Conservation (phyloP, 106 monocot species). For the Xerophyta viscosa region DNA sequence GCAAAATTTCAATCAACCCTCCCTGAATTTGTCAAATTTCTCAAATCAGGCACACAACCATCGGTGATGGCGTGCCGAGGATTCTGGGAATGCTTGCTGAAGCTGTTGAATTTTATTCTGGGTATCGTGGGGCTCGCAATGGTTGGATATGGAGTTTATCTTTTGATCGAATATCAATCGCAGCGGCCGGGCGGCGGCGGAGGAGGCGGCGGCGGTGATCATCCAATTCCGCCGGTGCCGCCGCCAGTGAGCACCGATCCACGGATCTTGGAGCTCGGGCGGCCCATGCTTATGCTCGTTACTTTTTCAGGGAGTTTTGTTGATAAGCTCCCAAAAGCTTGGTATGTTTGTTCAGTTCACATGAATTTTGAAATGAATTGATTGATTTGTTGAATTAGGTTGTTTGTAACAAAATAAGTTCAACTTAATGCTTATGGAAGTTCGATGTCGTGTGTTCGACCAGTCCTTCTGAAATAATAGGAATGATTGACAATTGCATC, state of each 20-base stretch:
- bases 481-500: too few relatives aligned
- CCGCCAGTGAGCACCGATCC: background rate
- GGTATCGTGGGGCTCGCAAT: constrained; percentile 10
- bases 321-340: constrained; percentile 16
- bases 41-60: background rate
- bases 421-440: too few relatives aligned
- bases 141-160: constrained; percentile 14
- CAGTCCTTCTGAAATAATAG: too few relatives aligned
- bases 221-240: too few relatives aligned
- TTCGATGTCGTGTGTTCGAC: too few relatives aligned
- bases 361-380: too few relatives aligned
- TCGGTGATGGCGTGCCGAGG: constrained; percentile 10
- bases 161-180: constrained; percentile 7
- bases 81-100: constrained; percentile 12
- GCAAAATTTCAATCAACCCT: too few relatives aligned
- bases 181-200: too few relatives aligned
- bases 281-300: constrained; percentile 14
- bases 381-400: too few relatives aligned
- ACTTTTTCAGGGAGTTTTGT: constrained; percentile 6
- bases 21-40: background rate
- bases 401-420: too few relatives aligned
- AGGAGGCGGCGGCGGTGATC: background rate
- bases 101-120: constrained; percentile 8
- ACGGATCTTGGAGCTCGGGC: constrained; percentile 9
- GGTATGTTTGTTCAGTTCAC: constrained; percentile 5